These are phyloP conservation scores for Phylloporus sp. DNA, from an alignment of 768 basidiomycete species.

Conservation along the genomic window DNA sequence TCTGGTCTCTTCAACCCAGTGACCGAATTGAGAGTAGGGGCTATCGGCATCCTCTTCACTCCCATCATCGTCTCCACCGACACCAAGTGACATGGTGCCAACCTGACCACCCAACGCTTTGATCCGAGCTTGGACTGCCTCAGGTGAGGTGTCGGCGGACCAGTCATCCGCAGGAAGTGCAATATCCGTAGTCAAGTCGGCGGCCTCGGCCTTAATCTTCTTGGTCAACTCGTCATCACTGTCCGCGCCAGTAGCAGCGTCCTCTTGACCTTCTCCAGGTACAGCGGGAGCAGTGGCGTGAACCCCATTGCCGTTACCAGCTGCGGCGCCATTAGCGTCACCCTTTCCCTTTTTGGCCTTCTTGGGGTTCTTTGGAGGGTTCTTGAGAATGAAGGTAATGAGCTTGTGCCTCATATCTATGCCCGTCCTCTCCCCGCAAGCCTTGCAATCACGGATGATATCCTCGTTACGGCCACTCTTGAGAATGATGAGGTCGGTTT, in stretches of 20 bases:
- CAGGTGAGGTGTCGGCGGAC: constrained; percentile 88
- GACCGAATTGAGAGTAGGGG: constrained; percentile 78
- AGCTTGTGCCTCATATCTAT: constrained; percentile 98
- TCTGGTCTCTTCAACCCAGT: constrained; percentile 77
- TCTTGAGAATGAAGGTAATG: constrained; percentile 94
- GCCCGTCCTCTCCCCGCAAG: constrained; percentile 87
- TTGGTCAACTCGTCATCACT: constrained; percentile 85
- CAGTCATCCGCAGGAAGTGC: constrained; percentile 69
- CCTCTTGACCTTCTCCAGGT: constrained; percentile 39
- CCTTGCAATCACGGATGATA: constrained; percentile 96
- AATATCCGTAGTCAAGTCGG: constrained; percentile 61
- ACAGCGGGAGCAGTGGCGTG: constrained; percentile 36
- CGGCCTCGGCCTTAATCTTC: constrained; percentile 90
- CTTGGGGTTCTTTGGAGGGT: constrained; percentile 87
- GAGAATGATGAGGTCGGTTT: constrained; percentile 91
- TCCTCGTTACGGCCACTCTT: constrained; percentile 76
- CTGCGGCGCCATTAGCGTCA: constrained; percentile 51
- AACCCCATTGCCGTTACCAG: constrained; percentile 44
- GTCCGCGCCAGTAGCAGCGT: constrained; percentile 49
- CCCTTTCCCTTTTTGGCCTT: constrained; percentile 52
- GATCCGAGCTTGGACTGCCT: constrained; percentile 81
- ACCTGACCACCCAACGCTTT: constrained; percentile 60
- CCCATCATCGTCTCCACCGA: constrained; percentile 70
- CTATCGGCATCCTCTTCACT: constrained; percentile 85
- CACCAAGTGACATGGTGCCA: constrained; percentile 45